A percentile compares a stretch with the other conserved stretches of the same genome.
These are phyloP conservation scores for Musa acuminata DNA, from an alignment of 176 grass and related monocot genomes.

Conservation along the genomic window DNA sequence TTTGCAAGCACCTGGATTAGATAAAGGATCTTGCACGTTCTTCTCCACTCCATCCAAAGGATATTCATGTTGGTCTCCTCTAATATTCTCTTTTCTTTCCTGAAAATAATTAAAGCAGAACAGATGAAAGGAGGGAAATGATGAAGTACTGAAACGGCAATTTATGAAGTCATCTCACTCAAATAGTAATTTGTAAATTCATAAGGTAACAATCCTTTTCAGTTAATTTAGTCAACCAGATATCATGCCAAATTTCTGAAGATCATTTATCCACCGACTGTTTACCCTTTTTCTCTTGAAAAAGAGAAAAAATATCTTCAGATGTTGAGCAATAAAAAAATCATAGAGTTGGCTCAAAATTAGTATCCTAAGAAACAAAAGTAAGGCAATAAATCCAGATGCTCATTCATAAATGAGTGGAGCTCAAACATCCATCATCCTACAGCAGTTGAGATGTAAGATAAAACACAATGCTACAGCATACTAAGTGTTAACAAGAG, in stretches of 20 bases:
- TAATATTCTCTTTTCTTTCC: background rate
- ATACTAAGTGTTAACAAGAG: background rate
- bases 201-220: too few species aligned
- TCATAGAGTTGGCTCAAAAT: background rate
- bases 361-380: background rate
- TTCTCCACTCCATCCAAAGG: background rate
- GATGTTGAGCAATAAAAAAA: too few species aligned
- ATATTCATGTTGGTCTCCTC: background rate
- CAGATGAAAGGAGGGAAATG: background rate
- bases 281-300: too few species aligned
- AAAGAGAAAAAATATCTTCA: too few species aligned
- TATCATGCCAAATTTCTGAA: background rate
- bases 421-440: background rate
- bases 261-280: background rate
- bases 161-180: background rate
- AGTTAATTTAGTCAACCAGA: too few species aligned
- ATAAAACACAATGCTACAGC: background rate
- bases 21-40: background rate
- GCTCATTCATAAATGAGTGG: background rate
- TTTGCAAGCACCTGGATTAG: background rate
- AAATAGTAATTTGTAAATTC: too few species aligned
- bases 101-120: background rate
- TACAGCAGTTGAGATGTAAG: background rate
- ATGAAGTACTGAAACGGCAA: background rate
- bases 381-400: background rate